These are phyloP conservation scores for Arthrinium puccinioides DNA, from an alignment of 2,329 filamentous ascomycete genomes.

Conservation along the genomic window DNA sequence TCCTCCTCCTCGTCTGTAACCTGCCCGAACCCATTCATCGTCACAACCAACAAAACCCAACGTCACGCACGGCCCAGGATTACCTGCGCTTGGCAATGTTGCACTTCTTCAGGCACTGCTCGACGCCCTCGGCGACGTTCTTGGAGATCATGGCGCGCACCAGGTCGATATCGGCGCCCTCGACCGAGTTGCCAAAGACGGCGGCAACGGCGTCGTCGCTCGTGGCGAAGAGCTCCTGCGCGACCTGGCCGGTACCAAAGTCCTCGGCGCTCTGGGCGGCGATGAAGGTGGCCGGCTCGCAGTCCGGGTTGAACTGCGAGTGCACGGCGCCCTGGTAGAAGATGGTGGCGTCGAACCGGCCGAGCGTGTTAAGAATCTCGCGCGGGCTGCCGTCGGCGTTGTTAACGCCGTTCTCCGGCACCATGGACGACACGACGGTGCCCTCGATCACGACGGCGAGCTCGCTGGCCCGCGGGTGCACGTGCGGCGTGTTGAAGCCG, in stretches of 20 bases:
- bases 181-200: conserved; percentile 36
- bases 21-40: too few species aligned
- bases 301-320: conserved; percentile 49
- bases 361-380: conserved; percentile 27
- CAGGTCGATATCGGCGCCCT: conserved; percentile 34
- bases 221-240: conserved; percentile 42
- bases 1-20: too few species aligned
- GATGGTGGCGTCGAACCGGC: conserved; percentile 39
- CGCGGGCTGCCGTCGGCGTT: conserved; percentile 28
- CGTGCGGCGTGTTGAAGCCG: conserved; percentile 50
- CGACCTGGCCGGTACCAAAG: conserved; percentile 42
- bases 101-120: conserved; percentile 45
- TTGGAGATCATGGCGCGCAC: conserved; percentile 35
- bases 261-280: conserved; percentile 43
- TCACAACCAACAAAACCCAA: too few species aligned
- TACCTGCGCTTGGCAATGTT: conserved; percentile 14
- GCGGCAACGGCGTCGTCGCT: conserved; percentile 37
- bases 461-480: conserved; percentile 46
- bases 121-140: conserved; percentile 44
- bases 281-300: conserved; percentile 41
- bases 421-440: conserved; percentile 41
- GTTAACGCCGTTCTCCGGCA: conserved; percentile 43
- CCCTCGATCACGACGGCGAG: conserved; percentile 44
- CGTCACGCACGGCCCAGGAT: too few species aligned
- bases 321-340: conserved; percentile 49